A percentile compares a stretch with the other conserved stretches of the same genome.
Conservation (phyloP, 1,139 yeast species). For the Petasospora fabianii region DNA sequence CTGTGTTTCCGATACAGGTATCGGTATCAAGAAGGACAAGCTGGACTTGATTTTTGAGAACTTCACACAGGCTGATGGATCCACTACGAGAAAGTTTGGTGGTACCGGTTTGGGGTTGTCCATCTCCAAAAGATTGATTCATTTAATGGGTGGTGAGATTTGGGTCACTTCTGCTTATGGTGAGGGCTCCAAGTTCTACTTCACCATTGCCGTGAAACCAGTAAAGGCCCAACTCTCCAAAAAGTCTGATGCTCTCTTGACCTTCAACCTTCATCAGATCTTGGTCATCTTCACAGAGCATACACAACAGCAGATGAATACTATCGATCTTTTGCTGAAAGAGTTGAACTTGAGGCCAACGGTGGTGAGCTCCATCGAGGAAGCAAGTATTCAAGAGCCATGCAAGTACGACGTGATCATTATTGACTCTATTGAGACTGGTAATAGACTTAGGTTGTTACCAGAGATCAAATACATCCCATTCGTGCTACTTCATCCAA, state of each 20-base stretch:
- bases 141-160: constrained; percentile 86
- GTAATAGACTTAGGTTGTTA: constrained; percentile 60
- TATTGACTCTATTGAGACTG: constrained; percentile 75
- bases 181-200: constrained; percentile 77
- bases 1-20: constrained; percentile 86
- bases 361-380: constrained; percentile 39
- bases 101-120: constrained; percentile 89
- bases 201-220: constrained; percentile 74
- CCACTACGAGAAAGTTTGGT: constrained; percentile 85
- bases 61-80: constrained; percentile 90
- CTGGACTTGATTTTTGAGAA: constrained; percentile 82
- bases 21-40: constrained; percentile 81
- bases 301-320: constrained; percentile 45
- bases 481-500: constrained; percentile 69
- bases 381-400: constrained; percentile 40
- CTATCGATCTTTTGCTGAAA: constrained; percentile 31
- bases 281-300: constrained; percentile 68
- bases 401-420: constrained; percentile 74
- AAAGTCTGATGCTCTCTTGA: constrained; percentile 65
- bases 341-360: constrained; percentile 37
- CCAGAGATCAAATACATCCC: constrained; percentile 82
- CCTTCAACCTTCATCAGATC: constrained; percentile 67
- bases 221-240: constrained; percentile 62
- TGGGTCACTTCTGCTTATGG: constrained; percentile 85
- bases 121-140: constrained; percentile 79